Evolutionary conservation across 2,329 filamentous ascomycete species (phyloP).

Genomic region (Blastomyces parvus): DNA sequence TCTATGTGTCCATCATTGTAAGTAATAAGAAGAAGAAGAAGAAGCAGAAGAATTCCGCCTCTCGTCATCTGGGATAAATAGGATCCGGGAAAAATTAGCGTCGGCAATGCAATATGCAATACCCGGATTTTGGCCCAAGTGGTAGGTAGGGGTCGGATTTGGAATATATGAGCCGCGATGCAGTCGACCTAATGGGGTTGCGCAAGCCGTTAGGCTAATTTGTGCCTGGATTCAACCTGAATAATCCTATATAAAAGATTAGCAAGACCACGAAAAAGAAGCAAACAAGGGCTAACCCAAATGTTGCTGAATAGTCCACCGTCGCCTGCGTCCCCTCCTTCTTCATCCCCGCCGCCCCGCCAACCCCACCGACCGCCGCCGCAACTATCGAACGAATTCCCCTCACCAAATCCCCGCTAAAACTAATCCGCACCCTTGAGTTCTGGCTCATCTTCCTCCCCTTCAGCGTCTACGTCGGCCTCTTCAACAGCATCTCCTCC

Average conservation of each 20-base stretch:
- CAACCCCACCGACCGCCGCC: conserved; percentile 65
- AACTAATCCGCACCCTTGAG: conserved; percentile 52
- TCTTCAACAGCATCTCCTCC: conserved; percentile 87
- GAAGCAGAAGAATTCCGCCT: neutral
- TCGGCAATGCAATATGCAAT: neutral
- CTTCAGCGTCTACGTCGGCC: conserved; percentile 76
- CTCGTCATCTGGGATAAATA: neutral
- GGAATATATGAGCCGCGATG: neutral
- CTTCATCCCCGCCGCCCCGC: conserved; percentile 67
- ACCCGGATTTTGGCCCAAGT: neutral
- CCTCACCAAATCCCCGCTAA: conserved; percentile 45
- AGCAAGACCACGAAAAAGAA: neutral
- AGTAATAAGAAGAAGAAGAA: conserved; percentile 32
- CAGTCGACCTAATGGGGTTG: neutral
- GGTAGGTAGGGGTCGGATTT: neutral
- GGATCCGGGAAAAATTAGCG: neutral
- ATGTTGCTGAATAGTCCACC: conserved; percentile 40
- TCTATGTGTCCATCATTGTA: conserved; percentile 77
- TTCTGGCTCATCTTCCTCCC: conserved; percentile 73
- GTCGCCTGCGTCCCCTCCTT: conserved; percentile 63
- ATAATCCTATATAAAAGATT: neutral
- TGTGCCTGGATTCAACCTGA: neutral
- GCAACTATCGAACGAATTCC: conserved; percentile 47
- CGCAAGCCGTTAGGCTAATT: neutral
- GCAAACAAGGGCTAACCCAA: neutral